These are phyloP conservation scores for Oxytropis ochrocephala DNA, from an alignment of 306 rosid genomes.

Conservation along the genomic window DNA sequence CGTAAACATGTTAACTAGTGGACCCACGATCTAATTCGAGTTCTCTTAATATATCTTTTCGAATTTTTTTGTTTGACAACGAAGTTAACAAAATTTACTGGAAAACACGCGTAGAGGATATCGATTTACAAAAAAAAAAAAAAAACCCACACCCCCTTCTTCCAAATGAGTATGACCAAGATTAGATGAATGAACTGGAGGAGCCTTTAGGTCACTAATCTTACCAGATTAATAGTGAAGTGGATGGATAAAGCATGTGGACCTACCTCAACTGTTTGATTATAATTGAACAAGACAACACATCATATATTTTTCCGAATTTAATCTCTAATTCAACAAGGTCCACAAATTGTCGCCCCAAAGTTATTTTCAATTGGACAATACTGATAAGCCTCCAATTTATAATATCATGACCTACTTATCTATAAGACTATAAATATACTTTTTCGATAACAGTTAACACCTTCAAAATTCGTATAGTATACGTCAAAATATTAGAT, in stretches of 20 bases:
- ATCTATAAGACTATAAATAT: background rate
- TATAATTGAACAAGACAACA: conserved; percentile 10
- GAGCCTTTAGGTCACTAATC: background rate
- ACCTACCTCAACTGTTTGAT: conserved; percentile 13
- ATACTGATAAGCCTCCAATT: background rate
- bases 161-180: too few species aligned
- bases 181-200: background rate
- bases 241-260: conserved; percentile 10
- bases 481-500: background rate
- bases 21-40: too few species aligned
- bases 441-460: background rate
- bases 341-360: conserved; percentile 1
- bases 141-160: too few species aligned
- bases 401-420: background rate
- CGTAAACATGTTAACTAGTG: too few species aligned
- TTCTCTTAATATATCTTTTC: too few species aligned
- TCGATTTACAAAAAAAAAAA: too few species aligned
- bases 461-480: background rate
- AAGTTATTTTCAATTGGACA: background rate
- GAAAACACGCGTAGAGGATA: too few species aligned
- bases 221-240: background rate
- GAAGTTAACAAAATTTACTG: too few species aligned
- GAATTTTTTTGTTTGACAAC: too few species aligned
- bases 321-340: background rate
- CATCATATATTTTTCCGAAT: background rate